Conservation (phyloP, 345 rosid species). For the Salix koriyanagi region DNA sequence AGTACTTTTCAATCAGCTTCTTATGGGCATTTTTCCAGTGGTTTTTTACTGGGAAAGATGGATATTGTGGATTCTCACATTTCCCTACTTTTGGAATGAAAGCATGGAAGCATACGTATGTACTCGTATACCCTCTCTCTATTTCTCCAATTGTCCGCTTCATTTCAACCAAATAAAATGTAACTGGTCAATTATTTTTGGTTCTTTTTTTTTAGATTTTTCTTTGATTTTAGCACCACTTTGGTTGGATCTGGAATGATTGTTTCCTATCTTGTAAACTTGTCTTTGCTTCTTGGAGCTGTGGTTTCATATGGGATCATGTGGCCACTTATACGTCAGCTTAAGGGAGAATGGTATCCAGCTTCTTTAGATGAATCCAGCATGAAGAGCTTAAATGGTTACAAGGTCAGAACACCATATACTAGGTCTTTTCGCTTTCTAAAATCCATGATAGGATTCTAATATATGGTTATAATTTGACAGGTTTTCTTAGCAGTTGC, state of each 20-base stretch:
- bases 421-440: neutral
- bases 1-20: slow-evolving; percentile 72
- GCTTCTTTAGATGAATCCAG: slow-evolving; percentile 54
- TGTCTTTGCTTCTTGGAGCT: slow-evolving; percentile 83
- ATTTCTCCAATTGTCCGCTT: neutral
- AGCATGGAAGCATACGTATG: slow-evolving; percentile 88
- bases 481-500: slow-evolving; percentile 78
- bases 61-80: slow-evolving; percentile 63
- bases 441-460: neutral
- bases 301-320: slow-evolving; percentile 70
- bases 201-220: slow-evolving; percentile 47
- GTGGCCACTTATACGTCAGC: slow-evolving; percentile 80
- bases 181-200: neutral
- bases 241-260: slow-evolving; percentile 94
- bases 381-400: slow-evolving; percentile 88
- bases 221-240: slow-evolving; percentile 80
- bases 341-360: slow-evolving; percentile 80
- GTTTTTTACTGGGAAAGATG: slow-evolving; percentile 62
- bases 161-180: too few relatives aligned
- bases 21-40: slow-evolving; percentile 91
- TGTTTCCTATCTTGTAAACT: slow-evolving; percentile 74
- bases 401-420: slow-evolving; percentile 52
- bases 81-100: slow-evolving; percentile 83
- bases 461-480: neutral
- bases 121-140: neutral